Percentiles rank a stretch among this genome's conserved stretches.
These are phyloP conservation scores for Fomitopsis schrenkii DNA, from an alignment of 1,284 basidiomycete genomes.

Conservation along the genomic window DNA sequence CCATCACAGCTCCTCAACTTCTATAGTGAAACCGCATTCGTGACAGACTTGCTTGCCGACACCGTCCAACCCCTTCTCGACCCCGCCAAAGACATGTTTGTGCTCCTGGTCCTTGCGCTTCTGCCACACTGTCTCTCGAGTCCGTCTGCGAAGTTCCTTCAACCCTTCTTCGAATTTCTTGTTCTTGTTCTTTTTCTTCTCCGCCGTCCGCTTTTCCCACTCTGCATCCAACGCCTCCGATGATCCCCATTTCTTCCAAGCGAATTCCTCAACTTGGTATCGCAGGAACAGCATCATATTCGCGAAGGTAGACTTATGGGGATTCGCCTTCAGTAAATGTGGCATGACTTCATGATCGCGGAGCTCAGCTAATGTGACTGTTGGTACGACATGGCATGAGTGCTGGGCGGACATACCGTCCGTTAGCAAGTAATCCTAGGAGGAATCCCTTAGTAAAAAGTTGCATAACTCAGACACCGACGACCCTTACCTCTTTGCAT, in stretches of 20 bases:
- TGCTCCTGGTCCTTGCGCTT: constrained; percentile 84
- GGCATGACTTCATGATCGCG: constrained; percentile 90
- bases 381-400: background rate
- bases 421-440: constrained; percentile 85
- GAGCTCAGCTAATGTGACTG: constrained; percentile 67
- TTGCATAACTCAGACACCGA: background rate
- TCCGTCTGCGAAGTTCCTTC: constrained; percentile 77
- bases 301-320: constrained; percentile 93
- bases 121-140: constrained; percentile 89
- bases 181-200: constrained; percentile 90
- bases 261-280: constrained; percentile 93
- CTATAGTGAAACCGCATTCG: constrained; percentile 83
- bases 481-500: constrained; percentile 79
- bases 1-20: constrained; percentile 74
- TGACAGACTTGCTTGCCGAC: constrained; percentile 72
- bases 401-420: constrained; percentile 55
- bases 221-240: constrained; percentile 89
- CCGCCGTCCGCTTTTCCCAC: constrained; percentile 73
- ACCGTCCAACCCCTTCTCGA: constrained; percentile 49
- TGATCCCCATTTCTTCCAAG: constrained; percentile 98
- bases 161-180: constrained; percentile 91
- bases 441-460: constrained; percentile 4
- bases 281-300: constrained; percentile 99
- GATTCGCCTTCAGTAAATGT: constrained; percentile 94
- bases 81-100: constrained; percentile 73